Conservation (phyloP, 257 asterid species). For the Petrea volubilis region DNA sequence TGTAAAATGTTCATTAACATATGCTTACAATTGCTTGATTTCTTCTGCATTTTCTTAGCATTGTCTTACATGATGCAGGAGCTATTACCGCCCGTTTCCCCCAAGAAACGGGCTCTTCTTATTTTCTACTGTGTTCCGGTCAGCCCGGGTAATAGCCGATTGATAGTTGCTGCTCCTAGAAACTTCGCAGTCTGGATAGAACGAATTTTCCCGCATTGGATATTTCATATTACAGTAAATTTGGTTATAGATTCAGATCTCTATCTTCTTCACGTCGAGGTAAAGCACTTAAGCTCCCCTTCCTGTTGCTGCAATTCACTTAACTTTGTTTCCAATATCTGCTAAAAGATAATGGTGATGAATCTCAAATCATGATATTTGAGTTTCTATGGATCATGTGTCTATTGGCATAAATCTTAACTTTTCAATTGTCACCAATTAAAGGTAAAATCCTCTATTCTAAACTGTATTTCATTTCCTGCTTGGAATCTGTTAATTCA, state of each 20-base stretch:
- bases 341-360: background rate
- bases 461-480: too few species aligned
- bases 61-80: conserved; percentile 43
- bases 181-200: conserved; percentile 73
- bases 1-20: conserved; percentile 44
- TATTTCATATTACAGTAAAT: conserved; percentile 74
- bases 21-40: background rate
- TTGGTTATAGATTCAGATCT: conserved; percentile 81
- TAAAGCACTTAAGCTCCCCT: conserved; percentile 12
- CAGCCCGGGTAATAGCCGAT: conserved; percentile 83
- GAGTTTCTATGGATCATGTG: too few species aligned
- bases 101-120: conserved; percentile 39
- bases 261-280: conserved; percentile 87
- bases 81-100: conserved; percentile 27
- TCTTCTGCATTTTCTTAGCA: background rate
- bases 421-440: too few species aligned
- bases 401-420: too few species aligned
- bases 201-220: conserved; percentile 66
- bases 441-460: too few species aligned
- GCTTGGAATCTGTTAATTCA: too few species aligned
- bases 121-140: conserved; percentile 78
- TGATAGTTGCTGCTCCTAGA: conserved; percentile 68
- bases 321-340: background rate
- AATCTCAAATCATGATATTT: too few species aligned
- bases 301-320: background rate